A percentile compares a stretch with the other conserved stretches of the same genome.
Conservation (phyloP, 345 rosid species). For the Hevea brasiliensis region DNA sequence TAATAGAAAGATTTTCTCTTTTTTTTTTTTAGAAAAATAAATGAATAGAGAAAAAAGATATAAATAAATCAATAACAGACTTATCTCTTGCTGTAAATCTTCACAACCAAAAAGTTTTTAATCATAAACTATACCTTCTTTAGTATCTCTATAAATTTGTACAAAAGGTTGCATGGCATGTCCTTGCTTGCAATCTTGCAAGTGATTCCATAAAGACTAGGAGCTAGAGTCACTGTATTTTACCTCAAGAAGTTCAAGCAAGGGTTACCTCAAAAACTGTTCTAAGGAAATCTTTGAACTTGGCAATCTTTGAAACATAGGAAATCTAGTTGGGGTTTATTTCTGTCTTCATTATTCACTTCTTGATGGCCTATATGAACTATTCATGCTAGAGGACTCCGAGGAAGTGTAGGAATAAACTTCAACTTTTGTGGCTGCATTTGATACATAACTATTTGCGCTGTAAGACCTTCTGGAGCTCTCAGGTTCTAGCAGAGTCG, state of each 20-base stretch:
- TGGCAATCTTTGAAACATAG: neutral
- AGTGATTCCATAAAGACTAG: neutral
- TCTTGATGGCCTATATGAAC: conserved; percentile 28
- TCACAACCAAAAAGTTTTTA: neutral
- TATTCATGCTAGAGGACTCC: conserved; percentile 29
- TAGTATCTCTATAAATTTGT: neutral
- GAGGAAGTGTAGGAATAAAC: conserved; percentile 26
- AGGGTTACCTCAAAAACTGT: conserved; percentile 2
- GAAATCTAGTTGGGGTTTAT: neutral
- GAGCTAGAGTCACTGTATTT: neutral
- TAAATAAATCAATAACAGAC: neutral
- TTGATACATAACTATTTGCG: conserved; percentile 31
- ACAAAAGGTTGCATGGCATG: neutral
- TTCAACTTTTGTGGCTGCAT: conserved; percentile 25
- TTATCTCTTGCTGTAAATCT: neutral
- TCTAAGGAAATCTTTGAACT: neutral
- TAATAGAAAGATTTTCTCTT: too few species aligned
- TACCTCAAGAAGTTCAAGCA: neutral
- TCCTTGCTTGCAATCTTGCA: neutral
- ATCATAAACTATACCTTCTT: too few species aligned
- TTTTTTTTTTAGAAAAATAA: too few species aligned
- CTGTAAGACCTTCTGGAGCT: conserved; percentile 26
- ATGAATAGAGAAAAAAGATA: neutral
- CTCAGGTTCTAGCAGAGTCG: conserved; percentile 17
- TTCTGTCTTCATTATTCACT: conserved; percentile 18